A percentile compares a stretch with the other conserved stretches of the same genome.
These are phyloP conservation scores for Phytophthora colocasiae DNA, from an alignment of 352 stramenopile species.

Conservation along the genomic window DNA sequence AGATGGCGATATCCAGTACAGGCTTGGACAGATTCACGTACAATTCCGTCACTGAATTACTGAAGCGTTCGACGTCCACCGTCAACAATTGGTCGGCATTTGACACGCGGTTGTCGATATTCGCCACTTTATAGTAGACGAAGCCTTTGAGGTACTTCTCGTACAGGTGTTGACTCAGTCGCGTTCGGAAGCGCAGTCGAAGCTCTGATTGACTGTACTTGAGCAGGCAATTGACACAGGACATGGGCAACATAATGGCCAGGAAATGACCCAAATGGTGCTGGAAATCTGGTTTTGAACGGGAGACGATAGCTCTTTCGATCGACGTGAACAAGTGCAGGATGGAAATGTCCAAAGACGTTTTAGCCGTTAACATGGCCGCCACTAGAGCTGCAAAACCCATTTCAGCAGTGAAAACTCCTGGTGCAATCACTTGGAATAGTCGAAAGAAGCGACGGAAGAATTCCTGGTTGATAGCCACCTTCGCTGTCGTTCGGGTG, in stretches of 20 bases:
- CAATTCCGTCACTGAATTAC: slow-evolving; percentile 81
- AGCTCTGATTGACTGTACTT: slow-evolving; percentile 86
- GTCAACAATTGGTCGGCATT: slow-evolving; percentile 91
- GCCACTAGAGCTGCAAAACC: slow-evolving; percentile 72
- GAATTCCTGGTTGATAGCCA: slow-evolving; percentile 80
- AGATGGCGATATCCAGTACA: slow-evolving; percentile 85
- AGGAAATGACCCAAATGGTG: slow-evolving; percentile 77
- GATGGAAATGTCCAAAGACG: slow-evolving; percentile 82
- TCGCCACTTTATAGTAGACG: slow-evolving; percentile 92
- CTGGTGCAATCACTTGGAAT: slow-evolving; percentile 76
- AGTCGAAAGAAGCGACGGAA: slow-evolving; percentile 65
- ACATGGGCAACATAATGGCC: slow-evolving; percentile 78
- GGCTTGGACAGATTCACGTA: slow-evolving; percentile 91
- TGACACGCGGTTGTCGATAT: slow-evolving; percentile 88
- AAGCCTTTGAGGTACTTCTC: slow-evolving; percentile 88
- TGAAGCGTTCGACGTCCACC: slow-evolving; percentile 87
- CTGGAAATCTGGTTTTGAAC: slow-evolving; percentile 67
- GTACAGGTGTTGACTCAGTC: slow-evolving; percentile 85
- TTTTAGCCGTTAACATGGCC: slow-evolving; percentile 63
- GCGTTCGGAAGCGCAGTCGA: slow-evolving; percentile 81
- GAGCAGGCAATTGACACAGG: slow-evolving; percentile 80
- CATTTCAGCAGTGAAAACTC: slow-evolving; percentile 69
- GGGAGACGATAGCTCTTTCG: slow-evolving; percentile 77
- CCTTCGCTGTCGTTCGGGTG: slow-evolving; percentile 72
- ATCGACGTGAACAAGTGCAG: slow-evolving; percentile 82